Conservation (phyloP, 257 asterid genomes). For the Scutellaria galericulata region DNA sequence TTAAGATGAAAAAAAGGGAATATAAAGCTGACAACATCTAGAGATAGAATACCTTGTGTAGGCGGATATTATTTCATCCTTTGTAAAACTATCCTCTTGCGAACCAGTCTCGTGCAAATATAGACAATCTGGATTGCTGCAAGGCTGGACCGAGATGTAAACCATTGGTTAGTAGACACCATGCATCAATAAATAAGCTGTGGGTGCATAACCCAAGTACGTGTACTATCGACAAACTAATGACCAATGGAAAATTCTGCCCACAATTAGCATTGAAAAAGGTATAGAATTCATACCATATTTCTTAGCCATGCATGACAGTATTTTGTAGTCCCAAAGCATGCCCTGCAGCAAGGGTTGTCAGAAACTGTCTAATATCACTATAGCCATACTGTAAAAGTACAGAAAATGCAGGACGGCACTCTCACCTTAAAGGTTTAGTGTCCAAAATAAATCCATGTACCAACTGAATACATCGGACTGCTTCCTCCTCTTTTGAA, state of each 20-base stretch:
- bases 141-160: slow-evolving; percentile 63
- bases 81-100: slow-evolving; percentile 87
- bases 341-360: slow-evolving; percentile 71
- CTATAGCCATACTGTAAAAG: background rate
- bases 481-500: slow-evolving; percentile 91
- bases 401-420: slow-evolving; percentile 24
- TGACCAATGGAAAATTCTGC: slow-evolving; percentile 10
- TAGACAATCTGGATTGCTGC: slow-evolving; percentile 89
- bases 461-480: slow-evolving; percentile 91
- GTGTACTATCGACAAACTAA: slow-evolving; percentile 18
- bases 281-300: slow-evolving; percentile 54
- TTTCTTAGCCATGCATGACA: slow-evolving; percentile 95
- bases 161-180: slow-evolving; percentile 20
- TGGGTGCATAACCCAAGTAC: slow-evolving; percentile 3
- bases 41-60: slow-evolving; percentile 68
- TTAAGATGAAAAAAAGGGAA: background rate
- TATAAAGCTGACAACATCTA: slow-evolving; percentile 16
- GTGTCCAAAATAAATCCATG: slow-evolving; percentile 89
- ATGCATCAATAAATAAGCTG: slow-evolving; percentile 16
- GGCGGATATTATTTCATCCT: slow-evolving; percentile 90
- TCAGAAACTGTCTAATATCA: slow-evolving; percentile 35
- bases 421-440: slow-evolving; percentile 73
- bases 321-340: slow-evolving; percentile 90
- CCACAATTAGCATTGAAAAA: slow-evolving; percentile 19
- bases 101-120: slow-evolving; percentile 89